phyloP scores from a whole-genome alignment of 2,329 filamentous ascomycete genomes.

The Aspergillus sp. region DNA sequence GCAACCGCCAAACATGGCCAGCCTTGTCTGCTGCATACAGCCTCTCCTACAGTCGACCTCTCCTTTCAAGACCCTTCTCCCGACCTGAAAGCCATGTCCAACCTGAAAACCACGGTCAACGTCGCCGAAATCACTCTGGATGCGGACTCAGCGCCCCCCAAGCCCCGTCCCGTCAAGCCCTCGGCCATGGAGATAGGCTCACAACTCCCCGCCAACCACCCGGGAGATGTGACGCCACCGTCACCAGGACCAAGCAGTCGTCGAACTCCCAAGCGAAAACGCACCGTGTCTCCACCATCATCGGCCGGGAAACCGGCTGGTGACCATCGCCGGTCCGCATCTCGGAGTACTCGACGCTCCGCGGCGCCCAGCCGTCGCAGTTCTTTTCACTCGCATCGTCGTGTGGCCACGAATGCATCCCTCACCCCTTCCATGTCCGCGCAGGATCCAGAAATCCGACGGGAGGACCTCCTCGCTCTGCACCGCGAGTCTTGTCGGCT shows the following conservation, averaged over 20 bases:
- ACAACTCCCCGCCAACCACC: not conserved
- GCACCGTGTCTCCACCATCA: slow-evolving; percentile 29
- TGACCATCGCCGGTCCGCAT: slow-evolving; percentile 31
- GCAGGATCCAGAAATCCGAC: slow-evolving; percentile 22
- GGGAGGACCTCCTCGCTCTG: slow-evolving; percentile 37
- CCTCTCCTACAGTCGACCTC: not conserved
- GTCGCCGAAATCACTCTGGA: slow-evolving; percentile 16
- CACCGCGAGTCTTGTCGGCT: slow-evolving; percentile 43
- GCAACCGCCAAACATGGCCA: slow-evolving; percentile 4
- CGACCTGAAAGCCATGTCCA: slow-evolving; percentile 12
- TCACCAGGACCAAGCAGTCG: slow-evolving; percentile 1
- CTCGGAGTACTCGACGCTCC: slow-evolving; percentile 32
- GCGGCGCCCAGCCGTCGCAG: slow-evolving; percentile 24
- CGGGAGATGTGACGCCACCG: not conserved
- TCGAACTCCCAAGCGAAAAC: slow-evolving; percentile 19
- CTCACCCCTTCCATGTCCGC: slow-evolving; percentile 25
- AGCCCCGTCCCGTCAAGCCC: not conserved
- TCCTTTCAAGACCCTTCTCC: slow-evolving; percentile 12
- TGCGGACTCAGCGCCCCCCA: slow-evolving; percentile 2
- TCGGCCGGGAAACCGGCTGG: slow-evolving; percentile 24
- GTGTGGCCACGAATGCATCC: slow-evolving; percentile 21
- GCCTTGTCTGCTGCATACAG: slow-evolving; percentile 1
- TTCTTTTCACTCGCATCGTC: slow-evolving; percentile 29
- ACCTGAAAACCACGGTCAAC: slow-evolving; percentile 20
- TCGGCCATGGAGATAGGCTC: not conserved